Percentiles rank a stretch among this genome's conserved stretches.
Conservation (phyloP, 768 basidiomycete genomes). For the Tephrocybe sp. region DNA sequence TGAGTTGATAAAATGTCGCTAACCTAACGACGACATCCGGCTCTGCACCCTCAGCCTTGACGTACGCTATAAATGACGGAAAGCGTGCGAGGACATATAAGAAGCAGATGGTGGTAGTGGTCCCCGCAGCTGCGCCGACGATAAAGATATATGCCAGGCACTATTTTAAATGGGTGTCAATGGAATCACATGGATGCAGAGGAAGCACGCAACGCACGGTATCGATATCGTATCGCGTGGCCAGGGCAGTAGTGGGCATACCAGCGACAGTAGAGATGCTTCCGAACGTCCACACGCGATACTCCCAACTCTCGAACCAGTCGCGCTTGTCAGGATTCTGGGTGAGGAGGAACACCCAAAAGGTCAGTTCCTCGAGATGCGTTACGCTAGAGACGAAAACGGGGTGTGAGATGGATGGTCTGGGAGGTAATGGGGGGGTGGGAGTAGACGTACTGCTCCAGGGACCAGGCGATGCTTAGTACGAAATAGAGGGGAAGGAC, state of each 20-base stretch:
- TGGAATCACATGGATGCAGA: neutral
- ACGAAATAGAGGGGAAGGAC: conserved; percentile 69
- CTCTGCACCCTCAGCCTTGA: conserved; percentile 72
- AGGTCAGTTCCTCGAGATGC: conserved; percentile 80
- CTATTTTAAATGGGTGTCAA: conserved; percentile 32
- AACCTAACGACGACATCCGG: conserved; percentile 74
- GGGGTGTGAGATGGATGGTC: conserved; percentile 3
- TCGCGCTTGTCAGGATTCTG: conserved; percentile 68
- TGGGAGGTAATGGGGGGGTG: conserved; percentile 3
- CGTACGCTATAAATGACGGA: conserved; percentile 64
- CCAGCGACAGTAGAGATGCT: conserved; percentile 64
- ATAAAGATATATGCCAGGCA: conserved; percentile 75
- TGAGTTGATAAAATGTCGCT: conserved; percentile 72
- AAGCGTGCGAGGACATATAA: conserved; percentile 71
- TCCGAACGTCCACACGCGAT: conserved; percentile 66
- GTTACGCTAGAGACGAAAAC: too few species aligned
- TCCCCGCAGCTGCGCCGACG: conserved; percentile 63
- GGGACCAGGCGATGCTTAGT: conserved; percentile 70
- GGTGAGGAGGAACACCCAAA: conserved; percentile 81
- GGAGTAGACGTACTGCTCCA: conserved; percentile 61
- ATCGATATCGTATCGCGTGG: conserved; percentile 56
- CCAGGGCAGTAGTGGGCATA: conserved; percentile 66
- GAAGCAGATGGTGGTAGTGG: conserved; percentile 65
- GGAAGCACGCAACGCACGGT: conserved; percentile 36
- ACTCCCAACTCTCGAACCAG: conserved; percentile 85